These are phyloP conservation scores for Moesziomyces sp. DNA, from an alignment of 1,284 basidiomycete species.

Conservation along the genomic window DNA sequence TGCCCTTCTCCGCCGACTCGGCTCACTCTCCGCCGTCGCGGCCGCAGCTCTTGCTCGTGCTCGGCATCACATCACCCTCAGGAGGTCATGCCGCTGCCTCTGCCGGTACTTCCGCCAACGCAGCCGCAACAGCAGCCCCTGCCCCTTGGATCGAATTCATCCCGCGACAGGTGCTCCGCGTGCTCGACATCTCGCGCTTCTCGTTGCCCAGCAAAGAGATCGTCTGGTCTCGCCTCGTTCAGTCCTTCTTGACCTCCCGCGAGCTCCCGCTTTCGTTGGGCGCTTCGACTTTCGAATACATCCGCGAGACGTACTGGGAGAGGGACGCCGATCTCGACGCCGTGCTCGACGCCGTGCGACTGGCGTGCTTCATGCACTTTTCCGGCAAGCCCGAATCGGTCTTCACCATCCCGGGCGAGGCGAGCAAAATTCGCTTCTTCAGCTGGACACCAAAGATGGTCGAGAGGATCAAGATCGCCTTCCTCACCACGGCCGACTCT, in stretches of 20 bases:
- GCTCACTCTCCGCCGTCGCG: neutral
- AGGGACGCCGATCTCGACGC: conserved; percentile 49
- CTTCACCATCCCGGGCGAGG: conserved; percentile 36
- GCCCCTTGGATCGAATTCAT: conserved; percentile 51
- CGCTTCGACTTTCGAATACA: conserved; percentile 48
- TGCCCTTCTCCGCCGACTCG: neutral
- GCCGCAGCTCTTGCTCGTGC: conserved; percentile 36
- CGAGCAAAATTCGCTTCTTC: conserved; percentile 19
- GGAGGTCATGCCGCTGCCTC: conserved; percentile 30
- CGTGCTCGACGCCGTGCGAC: conserved; percentile 42
- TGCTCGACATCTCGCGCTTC: conserved; percentile 47
- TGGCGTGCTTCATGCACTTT: conserved; percentile 52
- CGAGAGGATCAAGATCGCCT: conserved; percentile 30
- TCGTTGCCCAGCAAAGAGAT: conserved; percentile 45
- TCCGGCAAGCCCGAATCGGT: conserved; percentile 48
- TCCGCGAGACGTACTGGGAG: conserved; percentile 56
- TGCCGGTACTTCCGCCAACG: conserved; percentile 14
- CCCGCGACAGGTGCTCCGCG: conserved; percentile 34
- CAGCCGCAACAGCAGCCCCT: conserved; percentile 26
- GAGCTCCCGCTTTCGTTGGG: conserved; percentile 40
- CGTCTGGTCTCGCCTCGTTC: conserved; percentile 51
- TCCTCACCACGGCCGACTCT: conserved; percentile 13
- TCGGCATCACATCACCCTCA: conserved; percentile 48
- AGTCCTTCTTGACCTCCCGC: conserved; percentile 41
- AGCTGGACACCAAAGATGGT: conserved; percentile 45